These are phyloP conservation scores for Cercis canadensis DNA, from an alignment of 306 rosid genomes.

Conservation along the genomic window DNA sequence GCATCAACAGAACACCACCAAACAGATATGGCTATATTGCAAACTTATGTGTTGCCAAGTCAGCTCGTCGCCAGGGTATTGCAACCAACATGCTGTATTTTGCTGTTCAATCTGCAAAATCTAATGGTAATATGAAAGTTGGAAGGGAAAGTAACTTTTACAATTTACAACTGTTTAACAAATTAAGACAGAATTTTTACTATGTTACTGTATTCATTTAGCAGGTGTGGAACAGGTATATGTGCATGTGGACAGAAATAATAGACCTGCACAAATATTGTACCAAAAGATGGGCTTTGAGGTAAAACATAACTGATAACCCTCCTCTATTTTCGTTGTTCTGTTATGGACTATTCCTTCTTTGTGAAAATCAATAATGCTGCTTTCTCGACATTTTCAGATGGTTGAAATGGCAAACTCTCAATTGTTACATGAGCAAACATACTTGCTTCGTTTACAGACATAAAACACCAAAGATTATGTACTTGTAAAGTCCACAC, in stretches of 20 bases:
- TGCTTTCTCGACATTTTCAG: conserved; percentile 47
- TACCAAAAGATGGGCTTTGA: conserved; percentile 82
- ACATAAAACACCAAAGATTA: conserved; percentile 22
- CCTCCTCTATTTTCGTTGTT: conserved; percentile 1
- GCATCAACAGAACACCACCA: conserved; percentile 52
- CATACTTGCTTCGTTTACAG: conserved; percentile 67
- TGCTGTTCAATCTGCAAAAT: conserved; percentile 73
- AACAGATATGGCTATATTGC: conserved; percentile 79
- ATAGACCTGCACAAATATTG: conserved; percentile 59
- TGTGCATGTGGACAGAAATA: conserved; percentile 78
- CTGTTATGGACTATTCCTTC: background rate
- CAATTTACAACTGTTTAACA: conserved; percentile 13
- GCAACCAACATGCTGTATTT: conserved; percentile 82
- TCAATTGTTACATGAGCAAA: conserved; percentile 57
- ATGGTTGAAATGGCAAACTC: conserved; percentile 65
- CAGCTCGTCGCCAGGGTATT: conserved; percentile 81
- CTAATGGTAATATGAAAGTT: conserved; percentile 56
- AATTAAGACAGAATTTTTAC: conserved; percentile 6
- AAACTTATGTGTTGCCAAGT: conserved; percentile 79
- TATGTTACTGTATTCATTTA: conserved; percentile 28
- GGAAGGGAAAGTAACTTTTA: conserved; percentile 2
- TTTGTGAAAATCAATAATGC: conserved; percentile 34
- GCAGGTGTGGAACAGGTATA: conserved; percentile 73
- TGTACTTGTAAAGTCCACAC: conserved; percentile 17
- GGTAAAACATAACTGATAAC: conserved; percentile 49